These are phyloP conservation scores for Kodamaea nitidulidarum DNA, from an alignment of 805 yeast species.

Conservation along the genomic window DNA sequence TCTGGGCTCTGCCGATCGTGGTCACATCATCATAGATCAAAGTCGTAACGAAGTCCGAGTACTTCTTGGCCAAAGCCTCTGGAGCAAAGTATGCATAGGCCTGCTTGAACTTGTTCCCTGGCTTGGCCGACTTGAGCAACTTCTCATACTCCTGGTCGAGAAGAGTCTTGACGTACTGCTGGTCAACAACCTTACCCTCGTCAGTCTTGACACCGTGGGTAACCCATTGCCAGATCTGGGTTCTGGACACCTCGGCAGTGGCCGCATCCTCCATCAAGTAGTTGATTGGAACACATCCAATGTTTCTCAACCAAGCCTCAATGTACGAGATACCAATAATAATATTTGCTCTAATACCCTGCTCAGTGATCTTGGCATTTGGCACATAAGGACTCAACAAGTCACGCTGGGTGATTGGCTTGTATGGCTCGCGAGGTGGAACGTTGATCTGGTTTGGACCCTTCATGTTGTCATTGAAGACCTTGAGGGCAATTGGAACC, in stretches of 20 bases:
- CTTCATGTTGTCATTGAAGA: conserved; percentile 73
- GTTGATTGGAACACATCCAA: conserved; percentile 84
- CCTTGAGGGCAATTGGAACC: conserved; percentile 66
- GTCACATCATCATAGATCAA: conserved; percentile 71
- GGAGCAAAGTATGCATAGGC: conserved; percentile 72
- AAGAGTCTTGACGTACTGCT: conserved; percentile 52
- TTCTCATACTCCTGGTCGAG: conserved; percentile 60
- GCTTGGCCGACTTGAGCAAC: conserved; percentile 44
- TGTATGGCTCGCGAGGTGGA: conserved; percentile 44
- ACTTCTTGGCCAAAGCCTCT: conserved; percentile 67
- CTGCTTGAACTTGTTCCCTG: conserved; percentile 61
- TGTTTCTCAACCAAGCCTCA: conserved; percentile 82
- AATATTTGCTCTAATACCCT: conserved; percentile 67
- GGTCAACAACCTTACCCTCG: conserved; percentile 53
- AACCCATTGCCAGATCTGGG: conserved; percentile 82
- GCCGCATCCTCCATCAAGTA: conserved; percentile 89
- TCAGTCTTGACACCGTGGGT: conserved; percentile 64
- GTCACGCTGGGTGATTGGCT: conserved; percentile 56
- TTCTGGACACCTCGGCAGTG: conserved; percentile 81
- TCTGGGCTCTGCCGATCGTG: conserved; percentile 43
- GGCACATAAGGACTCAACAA: conserved; percentile 62
- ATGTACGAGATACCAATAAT: conserved; percentile 75
- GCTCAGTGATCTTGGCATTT: conserved; percentile 60
- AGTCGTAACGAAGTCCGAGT: conserved; percentile 74
- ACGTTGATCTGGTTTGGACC: conserved; percentile 74